Percentiles rank a stretch among this genome's conserved stretches.
These are phyloP conservation scores for Chara braunii DNA, from an alignment of 139 green algal genomes.

Conservation along the genomic window DNA sequence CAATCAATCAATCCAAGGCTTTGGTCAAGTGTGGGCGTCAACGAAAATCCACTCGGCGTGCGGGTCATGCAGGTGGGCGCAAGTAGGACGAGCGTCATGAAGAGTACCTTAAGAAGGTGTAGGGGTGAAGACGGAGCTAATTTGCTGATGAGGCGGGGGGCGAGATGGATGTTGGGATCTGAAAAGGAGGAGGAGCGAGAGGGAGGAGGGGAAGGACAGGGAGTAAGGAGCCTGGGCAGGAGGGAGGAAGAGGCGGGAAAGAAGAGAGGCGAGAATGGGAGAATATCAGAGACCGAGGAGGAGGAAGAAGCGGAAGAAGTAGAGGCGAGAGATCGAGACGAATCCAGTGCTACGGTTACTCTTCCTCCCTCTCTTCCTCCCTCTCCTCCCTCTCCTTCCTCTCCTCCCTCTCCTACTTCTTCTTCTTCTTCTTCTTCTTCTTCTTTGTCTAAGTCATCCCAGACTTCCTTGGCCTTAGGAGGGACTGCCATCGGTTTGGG, in stretches of 20 bases:
- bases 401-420: no score
- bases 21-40: neutral
- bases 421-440: no score
- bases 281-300: constrained; percentile 4
- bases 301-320: neutral
- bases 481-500: neutral
- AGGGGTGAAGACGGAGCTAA: neutral
- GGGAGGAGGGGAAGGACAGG: neutral
- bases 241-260: neutral
- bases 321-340: neutral
- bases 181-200: neutral
- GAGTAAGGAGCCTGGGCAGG: neutral
- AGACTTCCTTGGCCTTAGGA: neutral
- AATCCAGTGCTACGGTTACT: neutral
- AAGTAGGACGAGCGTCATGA: neutral
- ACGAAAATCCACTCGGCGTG: neutral
- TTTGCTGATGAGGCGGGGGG: neutral
- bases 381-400: no score
- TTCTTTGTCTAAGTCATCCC: no score
- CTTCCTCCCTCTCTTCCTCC: no score
- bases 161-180: neutral
- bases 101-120: neutral
- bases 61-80: neutral
- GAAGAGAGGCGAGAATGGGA: no score
- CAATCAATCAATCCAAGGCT: neutral